Evolutionary conservation across 495 filamentous ascomycete genomes (phyloP), one percentile per base, ranked within the genome.

Genomic region (Evansstolkia leycettana): DNA sequence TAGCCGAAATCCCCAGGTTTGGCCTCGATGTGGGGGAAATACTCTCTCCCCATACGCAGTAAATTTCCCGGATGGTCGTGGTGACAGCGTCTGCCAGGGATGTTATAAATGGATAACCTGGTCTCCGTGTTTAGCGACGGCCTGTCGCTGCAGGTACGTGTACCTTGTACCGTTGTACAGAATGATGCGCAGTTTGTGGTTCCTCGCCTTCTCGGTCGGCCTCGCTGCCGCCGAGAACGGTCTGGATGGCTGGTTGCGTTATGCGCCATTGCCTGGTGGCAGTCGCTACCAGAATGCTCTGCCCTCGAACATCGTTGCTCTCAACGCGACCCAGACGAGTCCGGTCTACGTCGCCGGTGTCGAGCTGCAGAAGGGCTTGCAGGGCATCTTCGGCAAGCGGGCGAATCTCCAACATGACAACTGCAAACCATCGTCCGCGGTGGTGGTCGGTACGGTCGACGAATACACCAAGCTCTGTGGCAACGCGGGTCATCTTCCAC

Each of bases 211-310:
- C 20, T n/a, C n/a, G n/a, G 9, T 23, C 20, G 20, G 20, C 20
- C 20, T 23, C 20, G 20, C 20, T 11, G 45, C 42, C 15, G 55
- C 50, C 26, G 74, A 83, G 42, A 67, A 72, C 43, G 78, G 78
- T 10, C 50, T 72, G 15, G 56, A 65, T 32, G 77, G 62, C 37
- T 83, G 78, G 78, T 48, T 83, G 25, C 70, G 77, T 31, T 82
- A 82, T 53, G 71, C 76, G 14, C 62, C 41, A 41, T 24, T 62
- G 55, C 28, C 54, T 51, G 17, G 45, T 38, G 5, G 12, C 28
- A 29, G 14, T n/a, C 28, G 11, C 14, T 29, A 5, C 14, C 20
- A 5, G 4, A 9, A 23, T 14, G 42, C 28, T 2, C 39, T 73
- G 12, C 72, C 72, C 11, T 57, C 65, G 5, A 56, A 34, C 8